Evolutionary conservation across 2,329 filamentous ascomycete genomes (phyloP).

Genomic region (Arthrobotrys sinensis): DNA sequence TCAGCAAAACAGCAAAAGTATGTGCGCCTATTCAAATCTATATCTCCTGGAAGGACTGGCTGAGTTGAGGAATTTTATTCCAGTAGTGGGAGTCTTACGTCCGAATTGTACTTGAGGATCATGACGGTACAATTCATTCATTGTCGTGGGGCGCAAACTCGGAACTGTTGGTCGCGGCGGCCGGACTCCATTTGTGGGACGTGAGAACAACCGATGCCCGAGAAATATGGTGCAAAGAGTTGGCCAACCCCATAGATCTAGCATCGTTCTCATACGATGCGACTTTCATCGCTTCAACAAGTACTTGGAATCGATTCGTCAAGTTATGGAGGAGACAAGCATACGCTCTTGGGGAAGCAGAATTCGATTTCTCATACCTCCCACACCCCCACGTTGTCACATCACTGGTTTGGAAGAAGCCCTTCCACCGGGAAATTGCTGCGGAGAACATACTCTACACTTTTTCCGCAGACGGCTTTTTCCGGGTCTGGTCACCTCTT

Average conservation of each 20-base stretch:
- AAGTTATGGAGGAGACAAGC: constrained; percentile 93
- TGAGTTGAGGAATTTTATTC: constrained; percentile 55
- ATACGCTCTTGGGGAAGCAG: constrained; percentile 84
- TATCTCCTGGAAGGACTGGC: constrained; percentile 3
- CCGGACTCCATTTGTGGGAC: constrained; percentile 78
- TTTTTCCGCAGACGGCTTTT: constrained; percentile 82
- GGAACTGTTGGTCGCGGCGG: constrained; percentile 85
- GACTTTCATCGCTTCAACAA: constrained; percentile 85
- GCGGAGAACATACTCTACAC: constrained; percentile 92
- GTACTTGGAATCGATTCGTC: constrained; percentile 83
- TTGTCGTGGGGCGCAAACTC: constrained; percentile 90
- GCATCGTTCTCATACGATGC: constrained; percentile 89
- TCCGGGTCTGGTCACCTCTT: constrained; percentile 86
- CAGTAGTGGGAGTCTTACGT: constrained; percentile 75
- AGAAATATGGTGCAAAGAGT: constrained; percentile 79
- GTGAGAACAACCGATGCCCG: constrained; percentile 67
- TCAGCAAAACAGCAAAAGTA: constrained; percentile 45
- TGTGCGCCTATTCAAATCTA: constrained; percentile 23
- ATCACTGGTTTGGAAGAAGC: constrained; percentile 86
- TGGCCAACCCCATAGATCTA: constrained; percentile 81
- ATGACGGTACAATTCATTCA: constrained; percentile 71
- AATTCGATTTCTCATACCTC: constrained; percentile 92
- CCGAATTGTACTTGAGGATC: constrained; percentile 71
- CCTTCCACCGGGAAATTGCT: constrained; percentile 81
- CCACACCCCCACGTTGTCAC: constrained; percentile 87